phyloP scores from a whole-genome alignment of 192 early-diverging fungal genomes.

The Backusella psychrophila region DNA sequence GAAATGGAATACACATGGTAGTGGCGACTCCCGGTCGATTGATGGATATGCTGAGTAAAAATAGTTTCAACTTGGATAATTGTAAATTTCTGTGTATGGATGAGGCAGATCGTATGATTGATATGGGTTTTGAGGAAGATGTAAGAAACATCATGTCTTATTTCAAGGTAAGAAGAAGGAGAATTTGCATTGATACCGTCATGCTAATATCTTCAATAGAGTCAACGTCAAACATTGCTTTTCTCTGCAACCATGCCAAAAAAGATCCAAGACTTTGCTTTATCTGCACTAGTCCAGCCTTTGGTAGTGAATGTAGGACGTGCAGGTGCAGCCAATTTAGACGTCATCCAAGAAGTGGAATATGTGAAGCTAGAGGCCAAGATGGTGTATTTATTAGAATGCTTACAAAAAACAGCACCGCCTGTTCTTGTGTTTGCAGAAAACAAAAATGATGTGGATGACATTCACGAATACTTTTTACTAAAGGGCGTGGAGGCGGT shows the following conservation, averaged over 20 bases:
- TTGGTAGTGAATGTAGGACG: constrained; percentile 97
- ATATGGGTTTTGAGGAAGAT: constrained; percentile 98
- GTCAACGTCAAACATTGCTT: constrained; percentile 94
- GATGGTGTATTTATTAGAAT: constrained; percentile 92
- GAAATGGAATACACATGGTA: constrained; percentile 86
- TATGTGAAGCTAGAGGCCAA: constrained; percentile 96
- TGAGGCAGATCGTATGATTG: constrained; percentile 99
- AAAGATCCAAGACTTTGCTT: constrained; percentile 97
- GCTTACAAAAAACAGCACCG: constrained; percentile 95
- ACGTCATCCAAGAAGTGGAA: constrained; percentile 97
- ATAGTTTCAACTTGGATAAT: constrained; percentile 83
- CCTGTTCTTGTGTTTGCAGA: constrained; percentile 97
- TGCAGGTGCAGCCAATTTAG: constrained; percentile 93
- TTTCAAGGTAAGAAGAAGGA: constrained; percentile 57
- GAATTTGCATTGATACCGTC: neutral
- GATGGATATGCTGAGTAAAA: constrained; percentile 87
- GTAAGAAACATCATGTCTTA: constrained; percentile 94
- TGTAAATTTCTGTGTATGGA: constrained; percentile 95
- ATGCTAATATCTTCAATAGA: constrained; percentile 25
- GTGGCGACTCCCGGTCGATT: constrained; percentile 95
- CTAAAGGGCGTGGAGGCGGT: constrained; percentile 94
- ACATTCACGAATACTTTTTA: constrained; percentile 96
- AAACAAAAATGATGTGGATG: constrained; percentile 99
- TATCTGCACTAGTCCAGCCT: constrained; percentile 83
- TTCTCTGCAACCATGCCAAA: constrained; percentile 92